phyloP scores from a whole-genome alignment of 768 basidiomycete species.

The Exidia glandulosa region DNA sequence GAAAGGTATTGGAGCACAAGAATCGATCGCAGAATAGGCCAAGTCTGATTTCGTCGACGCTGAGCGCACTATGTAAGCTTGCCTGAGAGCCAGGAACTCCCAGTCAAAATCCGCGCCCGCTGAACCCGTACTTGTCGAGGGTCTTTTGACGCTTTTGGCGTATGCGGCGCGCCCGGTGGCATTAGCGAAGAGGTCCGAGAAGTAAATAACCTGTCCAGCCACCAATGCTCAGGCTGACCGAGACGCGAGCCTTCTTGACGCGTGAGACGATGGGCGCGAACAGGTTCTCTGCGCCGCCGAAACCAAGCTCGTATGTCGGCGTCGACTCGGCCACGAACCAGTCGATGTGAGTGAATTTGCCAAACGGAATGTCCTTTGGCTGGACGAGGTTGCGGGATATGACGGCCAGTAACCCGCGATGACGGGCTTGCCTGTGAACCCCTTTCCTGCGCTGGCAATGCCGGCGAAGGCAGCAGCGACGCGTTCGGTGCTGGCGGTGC shows the following conservation, averaged over 20 bases:
- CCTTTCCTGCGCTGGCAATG: not conserved
- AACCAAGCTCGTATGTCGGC: not conserved
- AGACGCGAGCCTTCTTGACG: not conserved
- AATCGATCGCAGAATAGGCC: too few relatives aligned
- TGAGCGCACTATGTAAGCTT: too few relatives aligned
- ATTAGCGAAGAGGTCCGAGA: too few relatives aligned
- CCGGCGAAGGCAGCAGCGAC: not conserved
- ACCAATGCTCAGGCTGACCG: not conserved
- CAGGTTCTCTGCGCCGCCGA: not conserved
- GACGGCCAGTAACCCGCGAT: not conserved
- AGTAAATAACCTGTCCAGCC: not conserved
- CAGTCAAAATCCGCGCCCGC: too few relatives aligned
- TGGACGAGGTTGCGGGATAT: not conserved
- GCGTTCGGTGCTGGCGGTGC: too few relatives aligned
- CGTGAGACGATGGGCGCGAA: not conserved
- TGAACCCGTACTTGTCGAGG: too few relatives aligned
- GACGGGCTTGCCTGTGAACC: not conserved
- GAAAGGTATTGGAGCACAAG: too few relatives aligned
- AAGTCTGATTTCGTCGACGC: too few relatives aligned
- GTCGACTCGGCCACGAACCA: not conserved
- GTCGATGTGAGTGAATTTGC: not conserved
- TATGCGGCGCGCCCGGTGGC: too few relatives aligned
- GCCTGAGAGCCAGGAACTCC: too few relatives aligned
- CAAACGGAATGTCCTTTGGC: not conserved
- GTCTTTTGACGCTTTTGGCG: too few relatives aligned